Evolutionary conservation across 768 basidiomycete genomes (phyloP), one percentile per base, ranked within the genome.

Genomic region (Termitomyces eurrhizus): DNA sequence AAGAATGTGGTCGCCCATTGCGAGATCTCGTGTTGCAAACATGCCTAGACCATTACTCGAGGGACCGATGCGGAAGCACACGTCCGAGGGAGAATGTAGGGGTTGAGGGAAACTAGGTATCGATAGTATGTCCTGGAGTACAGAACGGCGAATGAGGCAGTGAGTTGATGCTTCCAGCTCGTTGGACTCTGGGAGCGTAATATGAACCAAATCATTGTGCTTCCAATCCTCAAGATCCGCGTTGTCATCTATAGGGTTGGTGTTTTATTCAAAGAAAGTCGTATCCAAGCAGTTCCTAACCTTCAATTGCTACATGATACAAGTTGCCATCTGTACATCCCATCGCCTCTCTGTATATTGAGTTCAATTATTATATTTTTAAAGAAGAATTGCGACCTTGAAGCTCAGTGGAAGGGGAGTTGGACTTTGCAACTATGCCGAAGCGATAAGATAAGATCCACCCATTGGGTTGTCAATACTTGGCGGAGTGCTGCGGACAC

Each of bases 1-100:
- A 29, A 68, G 61, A 39, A 69, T 66, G 26, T 65, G 65, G 37
- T 69, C 68, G 2, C 67, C 68, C 57, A 66, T 62, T 24, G 57
- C 50, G 13, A 69, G 65, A 55, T 69, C 60, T 14, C 60, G 57
- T 1, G 65, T 65, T 36, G 68, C 68, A 32, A 68, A 69, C 64
- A 68, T 64, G n/a, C 69, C 69, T 26, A 68, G 59, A 24, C 68
- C 68, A 18, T 60, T 52, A 7, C 55, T 36, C 2, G 64, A 62
- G 1, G 64, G 62, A 2, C 60, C 59, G 16, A 69, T 63, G 32
- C 53, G 52, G 35, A 64, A 64, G 35, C 62, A 63, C 9, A 59
- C 48, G n/a, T 52, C 35, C 7, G 49, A 49, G 45, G 67, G 65
- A 45, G 45, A 36, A 21, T 41, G 35, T 48, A 61, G 63, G n/a